Conservation (phyloP, 2,329 filamentous ascomycete species). For the Aaosphaeria pasadenensis region DNA sequence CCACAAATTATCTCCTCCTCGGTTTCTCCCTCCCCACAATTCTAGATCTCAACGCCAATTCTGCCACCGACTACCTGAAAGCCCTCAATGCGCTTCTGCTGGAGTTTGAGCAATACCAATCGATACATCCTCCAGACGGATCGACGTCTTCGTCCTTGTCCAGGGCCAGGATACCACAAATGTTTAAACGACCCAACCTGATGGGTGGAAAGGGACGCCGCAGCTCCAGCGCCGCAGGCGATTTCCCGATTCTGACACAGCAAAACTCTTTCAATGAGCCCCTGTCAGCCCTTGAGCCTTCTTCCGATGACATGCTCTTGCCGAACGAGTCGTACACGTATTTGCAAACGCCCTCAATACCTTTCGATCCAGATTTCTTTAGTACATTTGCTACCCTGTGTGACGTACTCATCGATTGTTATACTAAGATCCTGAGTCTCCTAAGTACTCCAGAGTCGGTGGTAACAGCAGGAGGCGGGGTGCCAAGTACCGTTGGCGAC, state of each 20-base stretch:
- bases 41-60: conserved; percentile 79
- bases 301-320: conserved; percentile 30
- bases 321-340: conserved; percentile 84
- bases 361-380: conserved; percentile 96
- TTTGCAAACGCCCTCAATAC: conserved; percentile 84
- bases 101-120: conserved; percentile 93
- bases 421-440: conserved; percentile 72
- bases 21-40: conserved; percentile 88
- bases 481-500: conserved; percentile 61
- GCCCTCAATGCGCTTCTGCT: conserved; percentile 79
- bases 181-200: conserved; percentile 49
- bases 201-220: conserved; percentile 43
- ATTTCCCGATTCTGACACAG: conserved; percentile 19
- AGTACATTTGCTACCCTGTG: conserved; percentile 95
- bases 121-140: conserved; percentile 77
- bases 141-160: conserved; percentile 66
- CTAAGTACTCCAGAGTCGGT: conserved; percentile 64
- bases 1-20: conserved; percentile 89
- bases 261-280: conserved; percentile 24
- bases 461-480: conserved; percentile 19
- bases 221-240: conserved; percentile 55
- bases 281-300: conserved; percentile 21
- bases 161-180: conserved; percentile 65
- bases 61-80: conserved; percentile 79
- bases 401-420: conserved; percentile 91